Evolutionary conservation across 257 asterid species (phyloP), one percentile per base, ranked within the genome.

Genomic region (Solanum pinnatisectum): DNA sequence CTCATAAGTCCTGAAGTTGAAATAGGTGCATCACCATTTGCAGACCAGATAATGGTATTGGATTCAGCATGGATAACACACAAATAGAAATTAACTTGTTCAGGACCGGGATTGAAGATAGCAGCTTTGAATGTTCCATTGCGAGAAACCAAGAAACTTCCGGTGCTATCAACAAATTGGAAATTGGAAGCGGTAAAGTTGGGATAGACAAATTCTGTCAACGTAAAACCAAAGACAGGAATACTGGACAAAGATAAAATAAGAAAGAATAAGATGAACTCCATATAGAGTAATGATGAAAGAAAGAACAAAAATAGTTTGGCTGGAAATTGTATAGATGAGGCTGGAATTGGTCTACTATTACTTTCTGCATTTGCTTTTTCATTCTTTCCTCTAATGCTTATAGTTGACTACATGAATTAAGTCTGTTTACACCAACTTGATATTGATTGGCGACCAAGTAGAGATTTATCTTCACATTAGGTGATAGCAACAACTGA

Each of bases 41-140:
- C 99, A 25, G 98, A 92, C 95, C 98, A 96, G 39, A 91, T 87
- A 83, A 96, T 49, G 9, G 95, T 77, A 90, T 93, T 88, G 18
- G 98, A 96, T 20, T 73, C 91, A 22, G 85, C 89, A 39, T 95
- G 98, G 88, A 95, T 87, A 30, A 96, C 88, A 52, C 92, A 95
- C 91, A 20, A 95, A 77, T 91, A 95, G 94, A 90, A 89, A 93
- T 37, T 90, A 85, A 13, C 68, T 18, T 90, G 60, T 44, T 87
- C 92, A 16, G 73, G 63, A 6, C 89, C 89, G 1, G 95, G 95
- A 77, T 92, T 93, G 88, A 86, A 90, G 88, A 96, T 91, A 87
- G 95, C 84, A 33, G 95, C 98, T 81, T 89, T 90, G 89, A 93
- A 95, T 2, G 95, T 88, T 30, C 93, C 93, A 88, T 94, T 93